Percentiles rank a stretch among this genome's conserved stretches.
Evolutionary conservation across 148 eudicot species (phyloP).

Genomic region (Rhododendron simsii): DNA sequence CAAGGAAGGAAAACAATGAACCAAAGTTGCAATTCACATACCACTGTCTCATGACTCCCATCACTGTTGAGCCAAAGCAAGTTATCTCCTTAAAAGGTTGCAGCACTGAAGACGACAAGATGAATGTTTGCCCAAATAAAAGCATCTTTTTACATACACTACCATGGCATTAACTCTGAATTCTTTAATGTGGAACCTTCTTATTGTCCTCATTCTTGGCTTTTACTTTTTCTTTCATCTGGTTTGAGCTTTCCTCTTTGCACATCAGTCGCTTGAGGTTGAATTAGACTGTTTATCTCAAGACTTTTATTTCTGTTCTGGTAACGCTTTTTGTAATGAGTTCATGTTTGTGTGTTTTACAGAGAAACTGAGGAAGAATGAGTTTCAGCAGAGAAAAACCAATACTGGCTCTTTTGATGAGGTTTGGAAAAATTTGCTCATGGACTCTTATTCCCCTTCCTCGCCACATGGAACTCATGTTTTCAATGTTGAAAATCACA

Average conservation of each 20-base stretch:
- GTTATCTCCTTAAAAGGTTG: not conserved
- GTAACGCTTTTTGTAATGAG: not conserved
- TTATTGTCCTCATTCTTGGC: not conserved
- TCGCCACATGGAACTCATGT: not conserved
- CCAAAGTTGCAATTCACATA: not conserved
- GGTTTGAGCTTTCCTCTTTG: slow-evolving; percentile 1
- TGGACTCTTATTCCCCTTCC: not conserved
- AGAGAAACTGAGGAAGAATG: slow-evolving; percentile 52
- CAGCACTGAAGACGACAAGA: not conserved
- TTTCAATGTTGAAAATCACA: not conserved
- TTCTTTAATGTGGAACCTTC: not conserved
- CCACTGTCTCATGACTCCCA: not conserved
- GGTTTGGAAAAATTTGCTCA: slow-evolving; percentile 36
- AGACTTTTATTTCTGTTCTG: not conserved
- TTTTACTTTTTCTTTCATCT: not conserved
- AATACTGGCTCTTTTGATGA: slow-evolving; percentile 54
- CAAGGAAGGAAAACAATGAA: not conserved
- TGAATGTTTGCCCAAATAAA: not conserved
- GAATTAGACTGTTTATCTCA: not conserved
- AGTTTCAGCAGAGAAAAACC: slow-evolving; percentile 34
- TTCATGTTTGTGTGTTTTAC: slow-evolving; percentile 13
- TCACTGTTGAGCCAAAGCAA: not conserved
- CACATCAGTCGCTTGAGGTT: not conserved
- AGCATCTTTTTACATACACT: not conserved
- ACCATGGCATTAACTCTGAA: not conserved